Conservation (phyloP, 2,329 filamentous ascomycete genomes). For the Fusarium compactum region DNA sequence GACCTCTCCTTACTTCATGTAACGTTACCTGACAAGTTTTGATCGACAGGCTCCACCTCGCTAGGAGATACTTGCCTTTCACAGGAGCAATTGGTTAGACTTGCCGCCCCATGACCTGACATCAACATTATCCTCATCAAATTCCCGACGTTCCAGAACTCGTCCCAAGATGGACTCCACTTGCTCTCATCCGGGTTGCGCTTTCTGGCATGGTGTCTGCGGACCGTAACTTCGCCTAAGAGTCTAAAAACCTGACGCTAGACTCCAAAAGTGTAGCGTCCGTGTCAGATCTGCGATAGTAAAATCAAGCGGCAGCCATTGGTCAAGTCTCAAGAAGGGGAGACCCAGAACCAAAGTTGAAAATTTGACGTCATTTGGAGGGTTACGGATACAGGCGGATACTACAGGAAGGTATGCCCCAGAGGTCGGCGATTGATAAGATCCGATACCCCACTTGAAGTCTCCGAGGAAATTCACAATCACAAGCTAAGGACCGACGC, state of each 20-base stretch:
- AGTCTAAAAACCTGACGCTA: not conserved
- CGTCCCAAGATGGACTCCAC: not conserved
- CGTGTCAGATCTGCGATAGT: not conserved
- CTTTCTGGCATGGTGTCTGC: not conserved
- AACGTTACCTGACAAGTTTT: not conserved
- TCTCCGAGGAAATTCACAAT: not conserved
- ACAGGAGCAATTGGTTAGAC: not conserved
- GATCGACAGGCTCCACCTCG: not conserved
- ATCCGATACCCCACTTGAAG: not conserved
- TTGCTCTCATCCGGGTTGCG: not conserved
- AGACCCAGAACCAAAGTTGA: rapidly evolving
- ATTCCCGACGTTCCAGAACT: not conserved
- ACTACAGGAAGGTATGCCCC: not conserved
- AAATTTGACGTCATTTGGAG: not conserved
- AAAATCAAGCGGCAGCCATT: not conserved
- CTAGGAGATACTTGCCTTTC: not conserved
- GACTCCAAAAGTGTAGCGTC: not conserved
- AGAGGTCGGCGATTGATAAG: not conserved
- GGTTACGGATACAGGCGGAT: not conserved
- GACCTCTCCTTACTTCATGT: not conserved
- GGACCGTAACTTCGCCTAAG: not conserved
- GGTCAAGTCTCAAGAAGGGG: not conserved
- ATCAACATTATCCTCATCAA: not conserved
- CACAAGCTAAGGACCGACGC: not conserved
- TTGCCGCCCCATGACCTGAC: not conserved